These are phyloP conservation scores for Porpolomopsis calyptriformis DNA, from an alignment of 768 basidiomycete species.

Conservation along the genomic window DNA sequence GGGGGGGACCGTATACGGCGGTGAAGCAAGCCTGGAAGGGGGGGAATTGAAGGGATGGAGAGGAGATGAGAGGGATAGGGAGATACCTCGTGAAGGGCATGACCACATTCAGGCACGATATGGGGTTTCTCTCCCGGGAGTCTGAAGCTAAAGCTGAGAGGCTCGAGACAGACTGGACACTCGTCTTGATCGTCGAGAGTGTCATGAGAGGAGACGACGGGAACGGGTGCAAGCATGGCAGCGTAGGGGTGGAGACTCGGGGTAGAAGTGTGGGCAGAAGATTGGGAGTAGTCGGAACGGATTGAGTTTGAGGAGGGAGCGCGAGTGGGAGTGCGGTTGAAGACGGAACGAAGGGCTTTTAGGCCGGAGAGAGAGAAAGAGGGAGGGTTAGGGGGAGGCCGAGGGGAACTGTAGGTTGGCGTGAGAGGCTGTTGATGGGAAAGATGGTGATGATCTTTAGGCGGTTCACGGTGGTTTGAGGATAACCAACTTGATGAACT, in stretches of 20 bases:
- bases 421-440: constrained; percentile 32
- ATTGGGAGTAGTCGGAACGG: constrained; percentile 23
- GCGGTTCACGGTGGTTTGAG: constrained; percentile 16
- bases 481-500: constrained; percentile 28
- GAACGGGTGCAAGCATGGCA: constrained; percentile 53
- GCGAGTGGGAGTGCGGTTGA: constrained; percentile 31
- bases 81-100: constrained; percentile 86
- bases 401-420: constrained; percentile 32
- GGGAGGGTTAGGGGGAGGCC: constrained; percentile 21
- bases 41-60: not conserved
- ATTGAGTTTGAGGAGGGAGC: constrained; percentile 37
- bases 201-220: constrained; percentile 61
- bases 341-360: constrained; percentile 43
- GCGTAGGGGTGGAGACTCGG: constrained; percentile 43
- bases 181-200: constrained; percentile 69
- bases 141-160: constrained; percentile 84
- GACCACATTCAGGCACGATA: constrained; percentile 94
- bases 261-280: constrained; percentile 26
- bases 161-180: constrained; percentile 95
- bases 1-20: constrained; percentile 88
- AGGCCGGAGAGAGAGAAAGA: constrained; percentile 20
- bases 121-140: constrained; percentile 96
- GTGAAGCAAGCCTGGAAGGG: constrained; percentile 78
- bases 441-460: not conserved
- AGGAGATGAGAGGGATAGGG: constrained; percentile 1